These are phyloP conservation scores for Arthrobotrys megalospora DNA, from an alignment of 2,329 filamentous ascomycete species.

Conservation along the genomic window DNA sequence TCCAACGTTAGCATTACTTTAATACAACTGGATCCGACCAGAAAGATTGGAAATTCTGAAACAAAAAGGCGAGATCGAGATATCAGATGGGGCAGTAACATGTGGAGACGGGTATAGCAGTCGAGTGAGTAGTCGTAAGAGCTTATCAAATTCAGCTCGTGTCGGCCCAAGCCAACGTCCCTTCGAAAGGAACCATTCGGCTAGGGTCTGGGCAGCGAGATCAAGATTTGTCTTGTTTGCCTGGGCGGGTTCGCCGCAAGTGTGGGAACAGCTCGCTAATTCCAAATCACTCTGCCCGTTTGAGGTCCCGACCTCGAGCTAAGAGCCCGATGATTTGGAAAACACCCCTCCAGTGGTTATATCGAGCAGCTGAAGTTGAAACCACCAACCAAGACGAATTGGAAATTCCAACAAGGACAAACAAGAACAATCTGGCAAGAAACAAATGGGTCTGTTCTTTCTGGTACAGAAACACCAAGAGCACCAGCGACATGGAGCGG, in stretches of 20 bases:
- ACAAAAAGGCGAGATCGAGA: slow-evolving; percentile 22
- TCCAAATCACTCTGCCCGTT: slow-evolving; percentile 60
- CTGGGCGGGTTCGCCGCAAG: slow-evolving; percentile 39
- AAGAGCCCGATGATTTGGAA: slow-evolving; percentile 59
- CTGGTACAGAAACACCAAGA: slow-evolving; percentile 13
- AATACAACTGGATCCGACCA: slow-evolving; percentile 29
- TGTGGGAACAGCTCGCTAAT: slow-evolving; percentile 49
- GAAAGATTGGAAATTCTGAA: slow-evolving; percentile 49
- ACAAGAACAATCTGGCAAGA: slow-evolving; percentile 18
- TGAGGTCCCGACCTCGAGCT: slow-evolving; percentile 51
- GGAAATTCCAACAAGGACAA: slow-evolving; percentile 15
- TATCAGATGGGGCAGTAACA: background rate
- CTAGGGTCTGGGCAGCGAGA: slow-evolving; percentile 36
- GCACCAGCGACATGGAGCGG: background rate
- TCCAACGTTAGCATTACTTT: slow-evolving; percentile 5
- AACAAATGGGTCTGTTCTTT: slow-evolving; percentile 1
- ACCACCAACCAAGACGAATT: slow-evolving; percentile 25
- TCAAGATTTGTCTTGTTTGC: slow-evolving; percentile 56
- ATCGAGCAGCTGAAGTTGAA: slow-evolving; percentile 45
- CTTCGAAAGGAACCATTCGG: slow-evolving; percentile 30
- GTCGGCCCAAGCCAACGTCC: slow-evolving; percentile 2
- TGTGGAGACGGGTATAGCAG: slow-evolving; percentile 28
- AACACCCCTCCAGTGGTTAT: slow-evolving; percentile 50
- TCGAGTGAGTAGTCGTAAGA: slow-evolving; percentile 31
- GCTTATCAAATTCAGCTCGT: slow-evolving; percentile 60